Evolutionary conservation across 2,329 filamentous ascomycete genomes (phyloP), one percentile per base, ranked within the genome.

Genomic region (Dendrostoma leiphaemia): DNA sequence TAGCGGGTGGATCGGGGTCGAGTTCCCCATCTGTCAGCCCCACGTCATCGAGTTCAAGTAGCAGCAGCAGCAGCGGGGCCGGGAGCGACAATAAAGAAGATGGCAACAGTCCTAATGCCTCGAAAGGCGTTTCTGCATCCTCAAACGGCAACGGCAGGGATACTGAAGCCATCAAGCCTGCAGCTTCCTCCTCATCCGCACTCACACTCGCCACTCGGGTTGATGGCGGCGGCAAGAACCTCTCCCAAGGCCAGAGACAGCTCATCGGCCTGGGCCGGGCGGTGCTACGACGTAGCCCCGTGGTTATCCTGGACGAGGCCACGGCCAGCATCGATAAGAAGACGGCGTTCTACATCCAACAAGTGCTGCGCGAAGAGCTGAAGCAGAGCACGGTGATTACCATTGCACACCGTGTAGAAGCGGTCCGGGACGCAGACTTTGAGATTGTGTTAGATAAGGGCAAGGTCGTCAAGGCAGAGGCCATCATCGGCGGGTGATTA

Each of bases 391-490:
- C 84, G 0, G 82, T 87, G 2, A 83, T 87, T 38, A 85, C 83
- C 0, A 85, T 87, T 64, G 83, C 84, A n/a, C 84, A 87, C 65
- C 75, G 83, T 2, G 69, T 85, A 1, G 81, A 85, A 65, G 84
- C 84, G 0, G 84, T 88, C 9, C 73, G 75, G 59, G 79, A 82
- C 56, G 81, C 81, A 1, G 74, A 78, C 48, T 85, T 77, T 63
- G 80, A 77, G 51, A 65, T 85, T 45, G 68, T 80, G 28, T 62
- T 85, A 44, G 79, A 84, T 31, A 69, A 69, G 13, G 82, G 82
- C 2, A 65, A 67, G 15, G 74, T 85, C 0, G 68, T 82, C 1
- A 74, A 75, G 38, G 55, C 55, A 2, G 38, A 54, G 28, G 35
- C 41, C 29, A 24, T 57, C 44, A n/a, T 46, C 19, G 47, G 15